These are phyloP conservation scores for Cotoneaster glaucophyllus DNA, from an alignment of 306 rosid species.

Conservation along the genomic window DNA sequence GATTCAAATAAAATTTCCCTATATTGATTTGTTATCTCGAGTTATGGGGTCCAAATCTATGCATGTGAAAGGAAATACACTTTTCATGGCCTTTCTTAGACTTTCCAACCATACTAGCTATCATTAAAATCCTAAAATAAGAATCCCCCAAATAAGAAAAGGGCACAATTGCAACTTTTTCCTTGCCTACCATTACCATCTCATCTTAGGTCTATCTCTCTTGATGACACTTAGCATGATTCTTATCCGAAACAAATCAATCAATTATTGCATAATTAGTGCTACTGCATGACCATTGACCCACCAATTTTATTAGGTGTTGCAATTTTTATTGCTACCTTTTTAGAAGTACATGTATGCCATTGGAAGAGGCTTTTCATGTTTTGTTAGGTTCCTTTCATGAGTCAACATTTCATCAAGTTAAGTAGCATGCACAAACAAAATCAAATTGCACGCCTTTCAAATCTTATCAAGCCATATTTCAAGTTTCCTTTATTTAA, in stretches of 20 bases:
- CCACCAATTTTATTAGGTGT: constrained; percentile 9
- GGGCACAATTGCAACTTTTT: no score
- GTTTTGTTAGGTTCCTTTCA: not conserved
- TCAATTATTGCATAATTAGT: not conserved
- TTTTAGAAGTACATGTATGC: not conserved
- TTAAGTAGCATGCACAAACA: not conserved
- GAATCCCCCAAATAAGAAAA: not conserved
- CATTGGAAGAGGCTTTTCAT: not conserved
- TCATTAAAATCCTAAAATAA: not conserved
- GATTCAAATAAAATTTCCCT: no score
- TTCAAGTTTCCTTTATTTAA: not conserved
- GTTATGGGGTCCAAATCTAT: no score
- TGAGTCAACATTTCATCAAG: not conserved
- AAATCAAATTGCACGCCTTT: not conserved
- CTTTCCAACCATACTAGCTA: not conserved
- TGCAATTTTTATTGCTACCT: not conserved
- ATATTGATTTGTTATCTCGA: no score
- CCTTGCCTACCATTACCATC: not conserved
- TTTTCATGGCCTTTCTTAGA: not conserved
- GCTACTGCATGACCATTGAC: not conserved
- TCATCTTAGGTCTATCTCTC: not conserved
- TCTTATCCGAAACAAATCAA: not conserved
- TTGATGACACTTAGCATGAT: not conserved
- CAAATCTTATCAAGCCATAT: not conserved
- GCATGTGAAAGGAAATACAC: not conserved